Percentiles rank a stretch among this genome's conserved stretches.
These are phyloP conservation scores for Apiospora kogelbergensis DNA, from an alignment of 2,329 filamentous ascomycete species.

Conservation along the genomic window DNA sequence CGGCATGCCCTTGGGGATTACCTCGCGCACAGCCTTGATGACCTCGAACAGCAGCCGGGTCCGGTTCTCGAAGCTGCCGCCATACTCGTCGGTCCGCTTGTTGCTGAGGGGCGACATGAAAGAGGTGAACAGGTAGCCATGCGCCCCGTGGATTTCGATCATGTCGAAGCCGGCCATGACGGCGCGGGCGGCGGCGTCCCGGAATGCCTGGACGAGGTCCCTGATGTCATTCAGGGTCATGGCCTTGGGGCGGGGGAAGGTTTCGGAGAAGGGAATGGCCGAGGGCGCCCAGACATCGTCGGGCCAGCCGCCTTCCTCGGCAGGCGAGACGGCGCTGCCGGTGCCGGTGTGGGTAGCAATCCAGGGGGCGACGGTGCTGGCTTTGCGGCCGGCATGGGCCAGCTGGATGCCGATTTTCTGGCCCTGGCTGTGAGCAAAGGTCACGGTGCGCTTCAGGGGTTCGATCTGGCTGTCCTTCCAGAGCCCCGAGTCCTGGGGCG, in stretches of 20 bases:
- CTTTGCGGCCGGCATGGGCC: conserved; percentile 59
- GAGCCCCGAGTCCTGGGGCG: conserved; percentile 74
- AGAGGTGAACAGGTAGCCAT: conserved; percentile 72
- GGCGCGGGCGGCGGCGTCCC: conserved; percentile 20
- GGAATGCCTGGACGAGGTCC: conserved; percentile 15
- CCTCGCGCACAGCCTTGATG: conserved; percentile 59
- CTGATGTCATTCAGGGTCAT: conserved; percentile 26
- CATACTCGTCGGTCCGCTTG: conserved; percentile 65
- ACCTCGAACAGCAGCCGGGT: conserved; percentile 67
- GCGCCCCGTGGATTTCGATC: conserved; percentile 73
- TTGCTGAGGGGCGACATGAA: conserved; percentile 74
- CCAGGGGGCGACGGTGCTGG: conserved; percentile 36
- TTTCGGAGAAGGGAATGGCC: conserved; percentile 11
- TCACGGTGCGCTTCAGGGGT: conserved; percentile 67
- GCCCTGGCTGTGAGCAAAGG: conserved; percentile 49
- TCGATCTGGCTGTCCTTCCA: conserved; percentile 84
- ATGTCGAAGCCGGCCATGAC: conserved; percentile 18
- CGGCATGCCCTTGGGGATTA: conserved; percentile 64
- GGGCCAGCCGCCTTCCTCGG: conserved; percentile 48
- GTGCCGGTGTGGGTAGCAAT: conserved; percentile 56
- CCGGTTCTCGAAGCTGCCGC: conserved; percentile 71
- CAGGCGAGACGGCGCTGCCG: conserved; percentile 59
- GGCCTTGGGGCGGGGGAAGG: conserved; percentile 14
- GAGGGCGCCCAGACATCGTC: conserved; percentile 52
- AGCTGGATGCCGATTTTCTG: conserved; percentile 71